Base-by-base conservation (phyloP, 768 basidiomycete genomes). In the Lactarius quietus region DNA sequence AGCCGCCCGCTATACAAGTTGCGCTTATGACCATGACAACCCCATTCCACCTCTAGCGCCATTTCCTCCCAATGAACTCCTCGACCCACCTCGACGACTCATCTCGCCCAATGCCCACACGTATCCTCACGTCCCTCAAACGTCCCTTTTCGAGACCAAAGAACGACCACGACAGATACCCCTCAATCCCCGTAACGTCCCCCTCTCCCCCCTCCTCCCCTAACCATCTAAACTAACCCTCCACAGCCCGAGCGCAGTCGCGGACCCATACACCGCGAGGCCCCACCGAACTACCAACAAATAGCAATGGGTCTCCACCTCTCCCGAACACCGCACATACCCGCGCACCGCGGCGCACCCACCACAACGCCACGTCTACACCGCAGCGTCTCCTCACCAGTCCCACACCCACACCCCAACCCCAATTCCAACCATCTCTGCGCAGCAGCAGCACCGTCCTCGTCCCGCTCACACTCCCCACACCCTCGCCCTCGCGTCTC, bases 261-360 rank as follows among this genome's bases (percentile, higher is more conserved):
- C 65, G 71, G 76, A 65, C 73, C 72, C 56, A 78, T 81, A 66
- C 74, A 81, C 33, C 68, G 79, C 31, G 64, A 77, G 29, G 72
- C 77, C 26, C 84, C 82, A 18, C 89, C 89, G 1, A 87, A 85
- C 55, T 81, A 89, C 45, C 85, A 88, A 70, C 89, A 91, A 75
- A 91, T 91, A 66, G 86, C 87, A 17, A 90, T 91, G 88, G 89
- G 89, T 23, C 80, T 91, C 28, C 89, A 91, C 74, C 77, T 88
- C 35, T 90, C 89, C 7, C 84, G 87, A 41, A 91, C 89, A 1
- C 89, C 89, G 4, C 89, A 90, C 72, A 75, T 90, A 33, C 82
- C 85, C 51, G 79, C 82, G 10, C 72, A 69, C 57, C 66, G 52
- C 66, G 8, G 69, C 58, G 68, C 57, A 54, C 41, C 65, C 61